phyloP scores from a whole-genome alignment of 805 yeast species.

The Osmozyma mogii region DNA sequence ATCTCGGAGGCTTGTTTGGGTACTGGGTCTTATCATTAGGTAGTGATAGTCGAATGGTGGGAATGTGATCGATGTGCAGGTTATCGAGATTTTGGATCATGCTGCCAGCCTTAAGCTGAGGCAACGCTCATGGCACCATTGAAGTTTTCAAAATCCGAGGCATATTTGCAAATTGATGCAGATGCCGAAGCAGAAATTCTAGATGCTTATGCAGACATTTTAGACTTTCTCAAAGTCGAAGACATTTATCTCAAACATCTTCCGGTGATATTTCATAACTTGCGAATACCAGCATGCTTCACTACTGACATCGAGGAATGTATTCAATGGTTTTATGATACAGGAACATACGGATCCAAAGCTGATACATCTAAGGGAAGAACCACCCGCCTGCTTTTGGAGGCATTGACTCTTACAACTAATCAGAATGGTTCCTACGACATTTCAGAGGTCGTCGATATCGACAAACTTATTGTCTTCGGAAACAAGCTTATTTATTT shows the following conservation, averaged over 20 bases:
- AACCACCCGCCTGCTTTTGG: constrained; percentile 19
- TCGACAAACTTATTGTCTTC: constrained; percentile 28
- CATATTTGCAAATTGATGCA: constrained; percentile 9
- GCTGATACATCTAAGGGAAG: constrained; percentile 14
- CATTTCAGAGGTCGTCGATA: constrained; percentile 32
- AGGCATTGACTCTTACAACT: constrained; percentile 22
- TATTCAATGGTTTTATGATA: constrained; percentile 27
- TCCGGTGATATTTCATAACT: constrained; percentile 15
- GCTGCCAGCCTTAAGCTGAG: too few species aligned
- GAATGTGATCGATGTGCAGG: too few species aligned
- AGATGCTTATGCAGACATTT: constrained; percentile 20
- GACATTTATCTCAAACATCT: constrained; percentile 24
- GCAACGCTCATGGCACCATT: constrained; percentile 8
- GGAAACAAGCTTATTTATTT: constrained; percentile 23
- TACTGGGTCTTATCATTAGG: constrained; percentile 2
- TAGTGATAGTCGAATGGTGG: too few species aligned
- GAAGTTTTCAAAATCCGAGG: constrained; percentile 7
- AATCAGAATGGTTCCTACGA: constrained; percentile 10
- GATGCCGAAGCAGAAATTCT: constrained; percentile 29
- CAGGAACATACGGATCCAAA: constrained; percentile 9
- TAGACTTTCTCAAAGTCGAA: constrained; percentile 12
- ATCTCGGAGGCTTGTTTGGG: not conserved
- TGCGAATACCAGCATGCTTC: constrained; percentile 26
- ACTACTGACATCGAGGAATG: constrained; percentile 23
- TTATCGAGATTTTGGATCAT: too few species aligned